Evolutionary conservation across 73 alveolate species (phyloP).

Genomic region (Effrenium voratum): DNA sequence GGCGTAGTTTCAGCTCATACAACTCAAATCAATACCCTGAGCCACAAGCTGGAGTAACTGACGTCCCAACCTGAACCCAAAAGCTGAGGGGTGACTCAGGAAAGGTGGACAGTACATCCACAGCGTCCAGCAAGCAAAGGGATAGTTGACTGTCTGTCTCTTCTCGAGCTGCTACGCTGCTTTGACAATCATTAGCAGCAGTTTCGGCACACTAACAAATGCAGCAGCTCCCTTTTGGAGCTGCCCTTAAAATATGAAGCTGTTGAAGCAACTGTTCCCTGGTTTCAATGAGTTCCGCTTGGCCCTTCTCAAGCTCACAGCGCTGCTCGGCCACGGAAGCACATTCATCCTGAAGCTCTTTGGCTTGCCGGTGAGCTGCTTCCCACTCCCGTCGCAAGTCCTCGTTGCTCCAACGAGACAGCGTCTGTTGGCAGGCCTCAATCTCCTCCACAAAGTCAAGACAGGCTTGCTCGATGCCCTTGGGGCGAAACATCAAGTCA

Average conservation of each 20-base stretch:
- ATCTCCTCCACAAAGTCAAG: not conserved
- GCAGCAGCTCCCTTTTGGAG: slow-evolving; percentile 35
- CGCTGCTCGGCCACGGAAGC: slow-evolving; percentile 23
- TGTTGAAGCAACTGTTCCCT: not conserved
- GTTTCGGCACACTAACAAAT: not conserved
- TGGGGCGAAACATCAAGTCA: too few relatives aligned
- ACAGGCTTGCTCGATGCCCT: not conserved
- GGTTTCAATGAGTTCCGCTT: not conserved
- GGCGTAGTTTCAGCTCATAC: too few relatives aligned
- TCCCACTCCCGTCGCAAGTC: not conserved
- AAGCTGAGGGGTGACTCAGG: not conserved
- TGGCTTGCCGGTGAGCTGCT: not conserved
- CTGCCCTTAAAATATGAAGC: not conserved
- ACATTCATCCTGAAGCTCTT: not conserved
- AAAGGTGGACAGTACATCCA: not conserved
- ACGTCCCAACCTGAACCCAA: too few relatives aligned
- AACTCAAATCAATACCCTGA: too few relatives aligned
- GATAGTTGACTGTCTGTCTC: not conserved
- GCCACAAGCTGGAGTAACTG: too few relatives aligned
- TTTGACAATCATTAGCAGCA: too few relatives aligned
- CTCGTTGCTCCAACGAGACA: not conserved
- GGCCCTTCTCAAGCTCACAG: not conserved
- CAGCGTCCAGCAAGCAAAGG: not conserved
- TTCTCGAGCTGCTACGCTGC: too few relatives aligned
- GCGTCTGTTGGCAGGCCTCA: not conserved